These are phyloP conservation scores for Pythium brassicae DNA, from an alignment of 352 stramenopile genomes.

Conservation along the genomic window DNA sequence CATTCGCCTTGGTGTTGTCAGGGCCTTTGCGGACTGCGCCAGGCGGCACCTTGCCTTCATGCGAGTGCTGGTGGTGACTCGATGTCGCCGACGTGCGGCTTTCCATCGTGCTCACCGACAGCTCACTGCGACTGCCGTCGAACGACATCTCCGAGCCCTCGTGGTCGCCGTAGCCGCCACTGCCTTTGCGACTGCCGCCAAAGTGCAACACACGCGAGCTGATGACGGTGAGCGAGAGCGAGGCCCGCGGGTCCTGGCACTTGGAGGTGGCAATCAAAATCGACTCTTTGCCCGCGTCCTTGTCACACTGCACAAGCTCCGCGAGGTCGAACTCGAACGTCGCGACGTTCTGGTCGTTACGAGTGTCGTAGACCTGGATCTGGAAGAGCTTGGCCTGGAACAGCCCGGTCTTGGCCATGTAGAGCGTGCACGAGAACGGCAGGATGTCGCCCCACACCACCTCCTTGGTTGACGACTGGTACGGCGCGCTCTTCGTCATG, in stretches of 20 bases:
- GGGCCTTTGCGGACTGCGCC: slow-evolving; percentile 6
- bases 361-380: slow-evolving; percentile 60
- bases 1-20: slow-evolving; percentile 12
- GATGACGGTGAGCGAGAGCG: slow-evolving; percentile 58
- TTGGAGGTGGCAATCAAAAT: slow-evolving; percentile 51
- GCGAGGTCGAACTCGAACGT: slow-evolving; percentile 69
- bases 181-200: slow-evolving; percentile 4
- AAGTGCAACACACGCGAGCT: slow-evolving; percentile 38
- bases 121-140: slow-evolving; percentile 51
- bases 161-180: slow-evolving; percentile 5
- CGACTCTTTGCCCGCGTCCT: slow-evolving; percentile 61
- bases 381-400: slow-evolving; percentile 70
- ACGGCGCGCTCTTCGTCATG: slow-evolving; percentile 47
- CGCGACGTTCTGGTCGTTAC: slow-evolving; percentile 44
- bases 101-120: slow-evolving; percentile 55
- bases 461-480: slow-evolving; percentile 44
- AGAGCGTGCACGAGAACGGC: slow-evolving; percentile 70
- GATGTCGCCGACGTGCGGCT: slow-evolving; percentile 47
- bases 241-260: slow-evolving; percentile 56
- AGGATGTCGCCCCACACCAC: slow-evolving; percentile 74
- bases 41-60: slow-evolving; percentile 11
- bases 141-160: slow-evolving; percentile 43
- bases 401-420: slow-evolving; percentile 66
- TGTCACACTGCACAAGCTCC: slow-evolving; percentile 55
- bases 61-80: slow-evolving; percentile 12